Base-by-base conservation (phyloP, 1,284 basidiomycete species). In the Fistulina hepatica region DNA sequence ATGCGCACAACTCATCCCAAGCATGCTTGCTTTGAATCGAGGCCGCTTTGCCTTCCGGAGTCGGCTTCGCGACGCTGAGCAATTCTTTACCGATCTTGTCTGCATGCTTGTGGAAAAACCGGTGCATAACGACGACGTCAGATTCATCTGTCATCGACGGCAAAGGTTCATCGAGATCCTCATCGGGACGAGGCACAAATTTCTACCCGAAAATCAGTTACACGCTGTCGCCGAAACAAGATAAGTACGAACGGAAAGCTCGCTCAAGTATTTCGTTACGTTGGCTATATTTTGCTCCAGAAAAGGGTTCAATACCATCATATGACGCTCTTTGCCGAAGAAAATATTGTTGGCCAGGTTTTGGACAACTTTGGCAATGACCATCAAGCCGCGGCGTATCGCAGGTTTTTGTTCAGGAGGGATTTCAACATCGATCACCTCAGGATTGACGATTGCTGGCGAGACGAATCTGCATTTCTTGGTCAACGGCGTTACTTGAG, bases 331-430 rank as follows among this genome's bases (percentile, higher is more conserved):
- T 54, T 88, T 86, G 21, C 83, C 86, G 48, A 93, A 93, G 48
- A 86, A 76, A 26, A 93, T 83, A 48, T 94, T 93, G 61, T 94
- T 95, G 10, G 89, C 88, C 22, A 94, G 61, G 52, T 90, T 92
- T 58, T 94, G 89, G 34, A 93, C 81, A 40, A 94, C 81, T 59
- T 92, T 93, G 25, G 88, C 85, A 44, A 94, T 82, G 36, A 86
- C 63, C 64, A 89, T 78, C 16, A 94, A 64, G 3, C 85, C 88
- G 35, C 82, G 74, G 20, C 85, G 78, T 31, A 86, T 51, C 12
- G 51, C 46, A 6, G 42, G 20, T 60, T 43, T 69, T 58, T 48
- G 64, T 9, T 41, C 81, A 32, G 71, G 70, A 1, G 82, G 81
- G 0, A 88, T 54, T 44, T 88, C 80, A 32, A 94, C 66, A 50